A percentile compares a stretch with the other conserved stretches of the same genome.
These are phyloP conservation scores for Fusarium fujikuroi DNA, from an alignment of 2,329 filamentous ascomycete species.

Conservation along the genomic window DNA sequence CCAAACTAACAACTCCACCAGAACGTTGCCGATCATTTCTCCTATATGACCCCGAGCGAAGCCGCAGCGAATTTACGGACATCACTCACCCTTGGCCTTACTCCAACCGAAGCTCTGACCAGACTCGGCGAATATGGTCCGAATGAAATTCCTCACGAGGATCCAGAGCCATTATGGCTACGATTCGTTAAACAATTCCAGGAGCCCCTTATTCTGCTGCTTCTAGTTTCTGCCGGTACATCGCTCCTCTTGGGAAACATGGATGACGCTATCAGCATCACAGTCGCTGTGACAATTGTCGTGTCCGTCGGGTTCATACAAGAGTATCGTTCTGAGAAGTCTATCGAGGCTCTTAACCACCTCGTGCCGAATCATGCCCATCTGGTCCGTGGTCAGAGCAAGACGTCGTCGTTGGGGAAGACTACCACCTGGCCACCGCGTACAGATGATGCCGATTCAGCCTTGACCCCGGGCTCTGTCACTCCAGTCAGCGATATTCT, in stretches of 20 bases:
- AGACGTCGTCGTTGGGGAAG: conserved; percentile 47
- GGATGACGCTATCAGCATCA: conserved; percentile 95
- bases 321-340: conserved; percentile 97
- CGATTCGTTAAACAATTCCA: conserved; percentile 97
- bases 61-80: conserved; percentile 81
- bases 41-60: conserved; percentile 78
- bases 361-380: conserved; percentile 96
- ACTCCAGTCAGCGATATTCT: conserved; percentile 71
- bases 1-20: conserved; percentile 45
- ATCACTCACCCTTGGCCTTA: conserved; percentile 84
- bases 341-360: conserved; percentile 91
- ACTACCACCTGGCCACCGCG: conserved; percentile 61
- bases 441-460: conserved; percentile 58
- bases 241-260: conserved; percentile 92
- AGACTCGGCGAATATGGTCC: conserved; percentile 84
- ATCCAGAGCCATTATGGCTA: conserved; percentile 93
- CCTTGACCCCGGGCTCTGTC: conserved; percentile 57
- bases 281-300: conserved; percentile 95
- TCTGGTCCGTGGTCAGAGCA: conserved; percentile 75
- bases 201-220: conserved; percentile 91
- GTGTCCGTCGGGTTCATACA: conserved; percentile 96
- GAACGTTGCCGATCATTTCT: conserved; percentile 69
- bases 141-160: conserved; percentile 94
- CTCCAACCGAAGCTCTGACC: conserved; percentile 81
- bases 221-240: conserved; percentile 87